Conservation (phyloP, 1,284 basidiomycete species). For the Cutaneotrichosporon sp. region DNA sequence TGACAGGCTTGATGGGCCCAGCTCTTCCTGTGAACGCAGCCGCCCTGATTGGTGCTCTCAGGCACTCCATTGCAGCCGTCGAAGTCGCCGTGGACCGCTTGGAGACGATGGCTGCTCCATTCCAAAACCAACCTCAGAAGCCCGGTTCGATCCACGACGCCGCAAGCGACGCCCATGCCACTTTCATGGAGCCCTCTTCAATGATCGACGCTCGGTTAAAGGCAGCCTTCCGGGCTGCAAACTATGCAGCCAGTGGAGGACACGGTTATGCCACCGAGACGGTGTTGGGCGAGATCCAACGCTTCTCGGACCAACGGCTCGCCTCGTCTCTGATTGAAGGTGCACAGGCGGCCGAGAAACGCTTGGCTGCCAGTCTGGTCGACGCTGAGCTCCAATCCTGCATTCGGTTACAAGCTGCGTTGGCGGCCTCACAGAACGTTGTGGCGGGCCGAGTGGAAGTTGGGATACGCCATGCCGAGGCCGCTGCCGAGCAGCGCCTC, state of each 20-base stretch:
- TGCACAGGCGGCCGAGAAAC: not conserved
- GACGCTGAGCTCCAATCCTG: not conserved
- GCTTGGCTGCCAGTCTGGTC: not conserved
- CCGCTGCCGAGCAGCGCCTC: not conserved
- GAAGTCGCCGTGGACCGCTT: not conserved
- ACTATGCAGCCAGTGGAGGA: not conserved
- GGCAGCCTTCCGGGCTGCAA: not conserved
- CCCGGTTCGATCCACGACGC: not conserved
- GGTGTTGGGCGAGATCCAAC: not conserved
- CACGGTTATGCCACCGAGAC: not conserved
- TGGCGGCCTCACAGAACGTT: not conserved
- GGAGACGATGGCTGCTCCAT: not conserved
- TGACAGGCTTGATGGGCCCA: too few relatives aligned
- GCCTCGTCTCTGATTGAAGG: not conserved
- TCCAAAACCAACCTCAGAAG: not conserved
- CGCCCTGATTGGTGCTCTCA: not conserved
- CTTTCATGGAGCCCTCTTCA: not conserved
- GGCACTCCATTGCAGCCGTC: not conserved
- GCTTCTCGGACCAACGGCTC: not conserved
- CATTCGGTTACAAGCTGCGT: not conserved
- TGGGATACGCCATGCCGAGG: not conserved
- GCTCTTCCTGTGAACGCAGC: not conserved
- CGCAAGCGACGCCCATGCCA: not conserved
- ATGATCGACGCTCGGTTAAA: not conserved
- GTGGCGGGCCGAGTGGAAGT: not conserved